Base-by-base conservation (phyloP, 495 filamentous ascomycete genomes). In the Thermochaetoides thermophila region DNA sequence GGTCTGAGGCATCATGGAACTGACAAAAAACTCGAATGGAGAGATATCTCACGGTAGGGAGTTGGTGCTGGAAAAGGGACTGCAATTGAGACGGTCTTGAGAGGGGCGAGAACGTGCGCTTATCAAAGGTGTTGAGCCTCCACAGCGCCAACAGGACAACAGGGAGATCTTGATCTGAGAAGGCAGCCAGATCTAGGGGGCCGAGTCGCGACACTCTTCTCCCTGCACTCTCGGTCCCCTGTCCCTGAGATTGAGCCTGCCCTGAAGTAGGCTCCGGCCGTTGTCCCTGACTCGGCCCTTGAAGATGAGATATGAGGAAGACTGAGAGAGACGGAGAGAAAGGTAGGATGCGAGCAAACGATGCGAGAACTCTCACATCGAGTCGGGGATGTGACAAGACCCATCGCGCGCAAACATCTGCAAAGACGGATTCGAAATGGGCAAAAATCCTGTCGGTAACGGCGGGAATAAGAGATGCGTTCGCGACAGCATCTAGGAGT, bases 371-470 rank as follows among this genome's bases (percentile, higher is more conserved):
- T 27, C 52, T 48, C 40, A 68, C 53, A 29, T 73, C 60, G 40
- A 57, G 49, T 27, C 40, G 49, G 11, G 50, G 37, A 11, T 51
- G 41, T 11, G 47, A 53, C 19, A 63, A 50, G 25, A 80, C 55
- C 81, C 84, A 89, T 60, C 75, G 63, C 39, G 82, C 74, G 53
- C 78, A 83, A 28, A 84, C 55, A 50, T 95, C 84, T 40, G 82
- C 71, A 44, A 87, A 78, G 29, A 83, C 52, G 30, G 59, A 57
- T 53, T 81, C 70, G 50, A 83, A 81, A 38, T 73, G 60, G 38
- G 63, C 57, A 45, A 86, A 86, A 46, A 93, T 61, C 12, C 52
- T 52, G 39, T 78, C 64, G 33, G 82, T 85, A 40, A 67, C 60
- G 33, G 60, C 51, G 29, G 81, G 63, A 39, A 74, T 59, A 39